Base-by-base conservation (phyloP, 2,329 filamentous ascomycete species). In the Hymenoscyphus infarciens region DNA sequence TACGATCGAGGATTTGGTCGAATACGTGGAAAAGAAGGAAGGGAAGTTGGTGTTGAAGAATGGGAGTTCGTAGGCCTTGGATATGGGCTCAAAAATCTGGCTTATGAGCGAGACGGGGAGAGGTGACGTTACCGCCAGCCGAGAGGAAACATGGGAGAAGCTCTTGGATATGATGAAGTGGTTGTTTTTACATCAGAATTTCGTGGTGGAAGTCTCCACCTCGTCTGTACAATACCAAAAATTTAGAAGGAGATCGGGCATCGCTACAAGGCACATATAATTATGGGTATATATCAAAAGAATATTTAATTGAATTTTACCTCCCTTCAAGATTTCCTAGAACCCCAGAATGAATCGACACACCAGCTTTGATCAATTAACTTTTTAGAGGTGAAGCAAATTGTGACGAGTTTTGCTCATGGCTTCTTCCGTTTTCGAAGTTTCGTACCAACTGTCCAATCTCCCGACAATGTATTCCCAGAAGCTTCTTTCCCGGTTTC, bases 1-100 rank as follows among this genome's bases (percentile, higher is more conserved):
- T 78, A 98, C 95, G 33, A 98, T 99, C 78, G 92, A 94, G 74
- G 92, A 94, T 77, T 77, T 99, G 77, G 88, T 94, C 31, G 81
- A 80, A 62, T 90, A 96, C 64, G 67, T 74, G 42, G 72, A 74
- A 65, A 62, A 57, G 63, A 72, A 61, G 52, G 70, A 74, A 62
- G 72, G 72, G 53, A 73, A 71, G 66, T 63, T 70, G 61, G 63
- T 56, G n/a, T 66, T 67, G 62, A 59, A 55, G 33, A 70, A 71
- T 65, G 69, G 67, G 25, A 52, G 57, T 49, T 49, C 22, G 16
- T 54, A 54, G 33, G 53, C 19, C 11, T 52, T 27, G n/a, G 45
- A 25, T 11, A 49, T 49, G 42, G 42, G 8, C 7, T 8, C 16
- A 45, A 45, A n/a, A 19, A 45, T 45, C n/a, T 19, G 39, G 16